phyloP scores from a whole-genome alignment of 768 basidiomycete species.

The Suillus paluster region DNA sequence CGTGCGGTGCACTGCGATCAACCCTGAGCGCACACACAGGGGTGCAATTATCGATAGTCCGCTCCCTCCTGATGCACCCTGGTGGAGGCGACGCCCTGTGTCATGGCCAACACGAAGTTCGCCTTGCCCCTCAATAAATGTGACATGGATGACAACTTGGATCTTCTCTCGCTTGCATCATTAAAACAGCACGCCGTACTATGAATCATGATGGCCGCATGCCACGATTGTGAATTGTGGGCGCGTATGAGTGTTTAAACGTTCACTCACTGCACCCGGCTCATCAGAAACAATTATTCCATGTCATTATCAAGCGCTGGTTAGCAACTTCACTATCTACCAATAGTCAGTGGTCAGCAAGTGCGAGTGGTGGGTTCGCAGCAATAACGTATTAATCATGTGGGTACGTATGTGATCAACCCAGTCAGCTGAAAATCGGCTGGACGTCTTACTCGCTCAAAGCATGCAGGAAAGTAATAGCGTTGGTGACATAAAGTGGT shows the following conservation, averaged over 20 bases:
- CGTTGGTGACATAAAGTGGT: constrained; percentile 40
- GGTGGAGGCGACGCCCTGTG: background rate
- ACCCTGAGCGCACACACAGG: background rate
- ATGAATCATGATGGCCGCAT: background rate
- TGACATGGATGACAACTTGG: background rate
- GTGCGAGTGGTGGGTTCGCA: background rate
- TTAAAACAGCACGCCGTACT: background rate
- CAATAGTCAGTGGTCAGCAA: background rate
- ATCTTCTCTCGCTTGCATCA: constrained; percentile 1
- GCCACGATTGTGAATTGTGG: background rate
- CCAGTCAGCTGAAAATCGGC: background rate
- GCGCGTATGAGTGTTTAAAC: background rate
- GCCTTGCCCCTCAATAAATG: background rate
- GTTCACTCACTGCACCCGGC: background rate
- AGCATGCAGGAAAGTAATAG: constrained; percentile 3
- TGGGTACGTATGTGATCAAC: background rate
- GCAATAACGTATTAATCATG: background rate
- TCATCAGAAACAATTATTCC: background rate
- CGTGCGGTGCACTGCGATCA: background rate
- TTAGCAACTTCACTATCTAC: too few species aligned
- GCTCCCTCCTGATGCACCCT: background rate
- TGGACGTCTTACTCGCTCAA: constrained; percentile 3
- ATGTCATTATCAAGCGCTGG: background rate
- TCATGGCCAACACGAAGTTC: constrained; percentile 5
- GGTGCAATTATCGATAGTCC: background rate